Evolutionary conservation across 352 stramenopile genomes (phyloP).

Genomic region (Phytophthora capsici): DNA sequence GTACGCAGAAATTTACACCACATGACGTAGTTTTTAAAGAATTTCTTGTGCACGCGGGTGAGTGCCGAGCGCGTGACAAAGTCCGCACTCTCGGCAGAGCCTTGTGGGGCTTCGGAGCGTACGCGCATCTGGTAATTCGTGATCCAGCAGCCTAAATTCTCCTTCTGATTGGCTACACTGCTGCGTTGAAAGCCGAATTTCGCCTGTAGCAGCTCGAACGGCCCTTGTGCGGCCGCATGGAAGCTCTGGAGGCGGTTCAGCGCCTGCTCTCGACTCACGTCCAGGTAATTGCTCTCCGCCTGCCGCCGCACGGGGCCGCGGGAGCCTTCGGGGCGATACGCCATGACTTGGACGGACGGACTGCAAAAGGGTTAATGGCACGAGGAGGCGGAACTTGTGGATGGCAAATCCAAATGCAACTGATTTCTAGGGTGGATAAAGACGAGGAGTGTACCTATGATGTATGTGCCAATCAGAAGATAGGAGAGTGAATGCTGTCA

Average conservation of each 20-base stretch:
- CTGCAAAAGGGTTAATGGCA: constrained; percentile 18
- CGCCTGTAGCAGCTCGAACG: constrained; percentile 79
- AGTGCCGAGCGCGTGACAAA: constrained; percentile 63
- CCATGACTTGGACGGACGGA: constrained; percentile 15
- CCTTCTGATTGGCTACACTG: constrained; percentile 84
- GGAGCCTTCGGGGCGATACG: constrained; percentile 18
- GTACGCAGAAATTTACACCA: constrained; percentile 96
- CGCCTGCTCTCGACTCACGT: constrained; percentile 63
- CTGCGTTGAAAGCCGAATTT: constrained; percentile 86
- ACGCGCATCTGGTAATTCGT: constrained; percentile 85
- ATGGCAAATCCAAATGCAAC: constrained; percentile 23
- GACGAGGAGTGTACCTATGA: constrained; percentile 27
- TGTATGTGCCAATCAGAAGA: constrained; percentile 5
- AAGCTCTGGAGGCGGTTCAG: constrained; percentile 75
- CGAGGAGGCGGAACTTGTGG: neutral
- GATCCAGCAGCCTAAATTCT: constrained; percentile 87
- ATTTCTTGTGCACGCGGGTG: constrained; percentile 69
- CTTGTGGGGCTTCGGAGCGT: constrained; percentile 44
- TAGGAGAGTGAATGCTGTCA: neutral
- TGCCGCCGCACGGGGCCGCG: constrained; percentile 53
- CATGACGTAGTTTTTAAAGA: constrained; percentile 92
- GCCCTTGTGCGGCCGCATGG: constrained; percentile 39
- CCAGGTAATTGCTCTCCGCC: constrained; percentile 82
- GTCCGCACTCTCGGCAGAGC: constrained; percentile 40
- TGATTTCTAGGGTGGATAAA: constrained; percentile 23